A percentile compares a stretch with the other conserved stretches of the same genome.
Conservation (phyloP, 2,329 filamentous ascomycete species). For the Cladorrhinum sp. region DNA sequence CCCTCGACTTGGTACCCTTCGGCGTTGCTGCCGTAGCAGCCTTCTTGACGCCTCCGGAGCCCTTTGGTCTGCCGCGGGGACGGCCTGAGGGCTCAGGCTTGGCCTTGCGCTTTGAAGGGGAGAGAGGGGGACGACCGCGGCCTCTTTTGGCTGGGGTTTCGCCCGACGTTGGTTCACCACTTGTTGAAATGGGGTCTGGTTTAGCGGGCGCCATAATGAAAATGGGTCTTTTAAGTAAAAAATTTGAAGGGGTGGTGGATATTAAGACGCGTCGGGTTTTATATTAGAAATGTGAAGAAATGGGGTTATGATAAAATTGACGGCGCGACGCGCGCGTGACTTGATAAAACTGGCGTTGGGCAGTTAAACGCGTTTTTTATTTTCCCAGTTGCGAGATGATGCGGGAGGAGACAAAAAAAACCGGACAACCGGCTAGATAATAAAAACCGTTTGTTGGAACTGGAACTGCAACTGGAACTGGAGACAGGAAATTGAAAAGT, state of each 20-base stretch:
- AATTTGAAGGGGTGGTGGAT: no score
- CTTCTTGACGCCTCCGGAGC: constrained; percentile 26
- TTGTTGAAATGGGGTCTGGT: background rate
- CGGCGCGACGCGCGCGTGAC: no score
- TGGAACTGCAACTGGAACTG: background rate
- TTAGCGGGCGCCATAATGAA: background rate
- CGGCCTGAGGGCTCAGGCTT: constrained; percentile 25
- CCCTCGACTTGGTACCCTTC: constrained; percentile 3
- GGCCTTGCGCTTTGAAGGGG: constrained; percentile 27
- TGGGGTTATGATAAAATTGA: no score
- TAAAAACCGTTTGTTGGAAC: background rate
- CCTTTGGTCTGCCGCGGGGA: constrained; percentile 28
- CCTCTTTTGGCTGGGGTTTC: constrained; percentile 22
- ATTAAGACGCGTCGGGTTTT: no score
- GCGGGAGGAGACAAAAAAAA: background rate
- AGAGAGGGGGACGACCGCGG: constrained; percentile 28
- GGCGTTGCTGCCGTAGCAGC: background rate
- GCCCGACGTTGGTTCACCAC: no score
- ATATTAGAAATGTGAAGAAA: no score
- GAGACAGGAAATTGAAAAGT: no score
- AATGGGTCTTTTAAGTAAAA: no score
- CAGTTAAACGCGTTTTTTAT: no score
- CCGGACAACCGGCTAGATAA: background rate
- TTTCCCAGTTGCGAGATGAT: no score
- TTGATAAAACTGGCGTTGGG: no score